A percentile compares a stretch with the other conserved stretches of the same genome.
Evolutionary conservation across 2,329 filamentous ascomycete species (phyloP).

Genomic region (Colletotrichum sp.): DNA sequence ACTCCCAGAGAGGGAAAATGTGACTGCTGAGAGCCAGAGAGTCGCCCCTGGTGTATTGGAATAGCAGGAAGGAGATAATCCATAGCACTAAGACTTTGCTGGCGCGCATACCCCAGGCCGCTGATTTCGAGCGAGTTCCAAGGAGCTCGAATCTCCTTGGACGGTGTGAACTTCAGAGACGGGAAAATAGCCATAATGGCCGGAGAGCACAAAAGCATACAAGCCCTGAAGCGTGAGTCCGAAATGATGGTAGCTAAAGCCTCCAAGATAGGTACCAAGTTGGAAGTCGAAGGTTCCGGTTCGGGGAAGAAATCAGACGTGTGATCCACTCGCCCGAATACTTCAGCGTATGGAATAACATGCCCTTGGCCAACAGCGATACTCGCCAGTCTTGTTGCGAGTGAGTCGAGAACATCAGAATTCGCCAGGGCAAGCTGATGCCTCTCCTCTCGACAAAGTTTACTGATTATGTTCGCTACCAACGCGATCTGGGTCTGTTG

Average conservation of each 20-base stretch:
- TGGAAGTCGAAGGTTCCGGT: slow-evolving; percentile 62
- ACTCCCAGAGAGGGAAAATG: slow-evolving; percentile 61
- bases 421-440: slow-evolving; percentile 77
- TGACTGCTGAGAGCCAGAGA: slow-evolving; percentile 34
- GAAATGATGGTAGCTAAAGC: slow-evolving; percentile 79
- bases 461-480: slow-evolving; percentile 60
- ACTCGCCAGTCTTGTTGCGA: slow-evolving; percentile 75
- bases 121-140: slow-evolving; percentile 60
- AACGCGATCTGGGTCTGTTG: slow-evolving; percentile 68
- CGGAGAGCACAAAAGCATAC: slow-evolving; percentile 72
- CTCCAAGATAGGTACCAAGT: slow-evolving; percentile 74
- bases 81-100: slow-evolving; percentile 59
- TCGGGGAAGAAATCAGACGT: slow-evolving; percentile 64
- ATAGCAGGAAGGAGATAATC: slow-evolving; percentile 68
- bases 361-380: slow-evolving; percentile 72
- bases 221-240: slow-evolving; percentile 79
- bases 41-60: slow-evolving; percentile 41
- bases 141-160: slow-evolving; percentile 51
- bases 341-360: slow-evolving; percentile 69
- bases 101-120: slow-evolving; percentile 51
- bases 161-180: slow-evolving; percentile 56
- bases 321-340: slow-evolving; percentile 57
- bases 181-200: slow-evolving; percentile 74
- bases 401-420: slow-evolving; percentile 76
- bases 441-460: slow-evolving; percentile 69